A percentile compares a stretch with the other conserved stretches of the same genome.
Evolutionary conservation across 179 eudicot species (phyloP).

Genomic region (Spergularia azorica): DNA sequence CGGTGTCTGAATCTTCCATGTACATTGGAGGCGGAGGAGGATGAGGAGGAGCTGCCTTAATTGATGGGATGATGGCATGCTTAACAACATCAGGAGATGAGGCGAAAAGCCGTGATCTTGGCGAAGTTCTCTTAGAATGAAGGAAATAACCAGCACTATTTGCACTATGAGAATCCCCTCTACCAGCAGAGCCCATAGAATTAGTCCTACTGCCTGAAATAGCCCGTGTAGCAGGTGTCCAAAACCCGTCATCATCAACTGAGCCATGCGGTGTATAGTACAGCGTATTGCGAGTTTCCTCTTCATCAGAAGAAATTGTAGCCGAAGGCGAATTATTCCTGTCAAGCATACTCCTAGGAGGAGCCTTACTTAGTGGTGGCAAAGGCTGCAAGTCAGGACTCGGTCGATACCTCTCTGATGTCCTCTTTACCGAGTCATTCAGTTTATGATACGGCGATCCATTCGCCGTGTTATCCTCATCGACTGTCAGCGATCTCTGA

Average conservation of each 20-base stretch:
- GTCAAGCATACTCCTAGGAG: conserved; percentile 33
- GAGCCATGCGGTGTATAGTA: conserved; percentile 85
- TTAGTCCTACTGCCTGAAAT: conserved; percentile 29
- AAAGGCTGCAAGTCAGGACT: conserved; percentile 97
- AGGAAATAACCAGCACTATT: conserved; percentile 34
- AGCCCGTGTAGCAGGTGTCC: conserved; percentile 38
- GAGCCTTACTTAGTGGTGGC: conserved; percentile 61
- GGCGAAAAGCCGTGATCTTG: conserved; percentile 52
- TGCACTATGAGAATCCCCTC: conserved; percentile 7
- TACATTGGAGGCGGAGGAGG: conserved; percentile 36
- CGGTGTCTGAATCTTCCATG: conserved; percentile 5
- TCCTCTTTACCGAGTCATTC: conserved; percentile 31
- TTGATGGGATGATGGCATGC: conserved; percentile 59
- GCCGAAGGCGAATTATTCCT: conserved; percentile 48
- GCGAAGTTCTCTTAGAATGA: conserved; percentile 78
- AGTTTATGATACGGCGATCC: conserved; percentile 80
- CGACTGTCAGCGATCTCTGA: conserved; percentile 40
- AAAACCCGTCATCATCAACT: conserved; percentile 59
- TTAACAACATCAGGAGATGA: conserved; percentile 55
- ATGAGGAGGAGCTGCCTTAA: conserved; percentile 45
- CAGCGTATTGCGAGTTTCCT: conserved; percentile 52
- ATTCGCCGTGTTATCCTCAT: conserved; percentile 37
- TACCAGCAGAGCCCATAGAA: conserved; percentile 20
- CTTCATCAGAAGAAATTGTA: conserved; percentile 68
- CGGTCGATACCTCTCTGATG: conserved; percentile 72